These are phyloP conservation scores for Coemansia javaensis DNA, from an alignment of 192 early-diverging fungal genomes.

Conservation along the genomic window DNA sequence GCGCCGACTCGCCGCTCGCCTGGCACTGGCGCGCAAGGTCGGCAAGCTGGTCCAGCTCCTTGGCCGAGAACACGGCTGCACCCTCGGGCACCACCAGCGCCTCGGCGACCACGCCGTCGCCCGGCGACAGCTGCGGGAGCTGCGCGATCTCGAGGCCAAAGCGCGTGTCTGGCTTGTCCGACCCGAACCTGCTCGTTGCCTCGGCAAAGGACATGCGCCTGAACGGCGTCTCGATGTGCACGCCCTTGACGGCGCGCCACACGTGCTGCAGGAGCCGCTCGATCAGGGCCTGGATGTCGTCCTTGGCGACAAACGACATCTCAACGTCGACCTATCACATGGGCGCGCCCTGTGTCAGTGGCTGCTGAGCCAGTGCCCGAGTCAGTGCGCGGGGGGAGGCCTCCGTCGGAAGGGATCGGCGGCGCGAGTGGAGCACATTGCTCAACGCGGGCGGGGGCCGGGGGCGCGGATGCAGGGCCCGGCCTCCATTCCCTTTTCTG, in stretches of 20 bases:
- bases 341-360: not conserved
- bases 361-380: too few relatives aligned
- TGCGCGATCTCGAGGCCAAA: slow-evolving; percentile 63
- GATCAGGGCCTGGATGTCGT: slow-evolving; percentile 68
- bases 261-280: slow-evolving; percentile 66
- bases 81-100: slow-evolving; percentile 28
- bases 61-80: slow-evolving; percentile 17
- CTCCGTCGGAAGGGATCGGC: too few relatives aligned
- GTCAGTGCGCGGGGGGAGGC: too few relatives aligned
- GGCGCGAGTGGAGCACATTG: not conserved
- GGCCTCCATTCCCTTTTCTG: too few relatives aligned
- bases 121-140: slow-evolving; percentile 9
- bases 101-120: slow-evolving; percentile 21
- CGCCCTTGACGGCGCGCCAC: slow-evolving; percentile 55
- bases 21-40: slow-evolving; percentile 28
- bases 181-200: slow-evolving; percentile 79
- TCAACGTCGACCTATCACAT: slow-evolving; percentile 78
- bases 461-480: too few relatives aligned
- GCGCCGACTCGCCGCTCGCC: slow-evolving; percentile 34
- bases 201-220: slow-evolving; percentile 73
- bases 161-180: slow-evolving; percentile 86
- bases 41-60: slow-evolving; percentile 22
- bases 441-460: not conserved
- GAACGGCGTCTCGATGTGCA: slow-evolving; percentile 59
- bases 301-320: slow-evolving; percentile 72